Conservation (phyloP, 176 grass and related monocot genomes). For the Phoenix dactylifera region DNA sequence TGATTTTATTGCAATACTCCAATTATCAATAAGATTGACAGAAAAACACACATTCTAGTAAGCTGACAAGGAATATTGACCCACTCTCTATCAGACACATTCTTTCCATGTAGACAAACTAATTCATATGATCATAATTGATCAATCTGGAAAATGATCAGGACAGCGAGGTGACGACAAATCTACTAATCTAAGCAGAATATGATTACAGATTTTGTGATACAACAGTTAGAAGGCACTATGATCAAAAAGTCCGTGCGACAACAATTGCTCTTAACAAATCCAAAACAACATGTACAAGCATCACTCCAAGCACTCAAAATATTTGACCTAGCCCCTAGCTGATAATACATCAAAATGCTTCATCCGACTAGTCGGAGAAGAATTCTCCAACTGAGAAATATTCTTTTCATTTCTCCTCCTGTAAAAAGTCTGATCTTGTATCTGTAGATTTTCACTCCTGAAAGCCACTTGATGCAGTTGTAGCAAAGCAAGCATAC, state of each 20-base stretch:
- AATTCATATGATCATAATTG: no score
- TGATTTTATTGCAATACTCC: no score
- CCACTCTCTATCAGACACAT: no score
- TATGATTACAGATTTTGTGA: slow-evolving; percentile 22
- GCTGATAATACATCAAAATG: slow-evolving; percentile 57
- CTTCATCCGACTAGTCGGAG: slow-evolving; percentile 28
- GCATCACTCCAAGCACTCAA: slow-evolving; percentile 12
- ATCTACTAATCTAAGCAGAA: no score
- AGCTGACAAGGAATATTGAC: no score
- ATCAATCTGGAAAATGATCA: no score
- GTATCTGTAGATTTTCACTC: slow-evolving; percentile 15
- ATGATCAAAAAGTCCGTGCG: neutral
- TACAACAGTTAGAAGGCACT: slow-evolving; percentile 10
- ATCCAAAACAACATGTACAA: slow-evolving; percentile 21
- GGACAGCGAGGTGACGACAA: no score
- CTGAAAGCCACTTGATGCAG: slow-evolving; percentile 51
- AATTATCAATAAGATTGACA: no score
- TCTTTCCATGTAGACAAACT: no score
- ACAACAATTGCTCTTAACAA: slow-evolving; percentile 35
- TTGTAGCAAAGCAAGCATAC: slow-evolving; percentile 73
- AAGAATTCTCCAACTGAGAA: slow-evolving; percentile 26
- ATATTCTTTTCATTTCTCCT: slow-evolving; percentile 26
- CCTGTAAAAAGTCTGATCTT: slow-evolving; percentile 8
- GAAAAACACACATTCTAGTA: no score
- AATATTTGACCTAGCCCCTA: slow-evolving; percentile 35